A percentile compares a stretch with the other conserved stretches of the same genome.
Evolutionary conservation across 2,329 filamentous ascomycete genomes (phyloP).

Genomic region (Fusarium tanahbumbuense): DNA sequence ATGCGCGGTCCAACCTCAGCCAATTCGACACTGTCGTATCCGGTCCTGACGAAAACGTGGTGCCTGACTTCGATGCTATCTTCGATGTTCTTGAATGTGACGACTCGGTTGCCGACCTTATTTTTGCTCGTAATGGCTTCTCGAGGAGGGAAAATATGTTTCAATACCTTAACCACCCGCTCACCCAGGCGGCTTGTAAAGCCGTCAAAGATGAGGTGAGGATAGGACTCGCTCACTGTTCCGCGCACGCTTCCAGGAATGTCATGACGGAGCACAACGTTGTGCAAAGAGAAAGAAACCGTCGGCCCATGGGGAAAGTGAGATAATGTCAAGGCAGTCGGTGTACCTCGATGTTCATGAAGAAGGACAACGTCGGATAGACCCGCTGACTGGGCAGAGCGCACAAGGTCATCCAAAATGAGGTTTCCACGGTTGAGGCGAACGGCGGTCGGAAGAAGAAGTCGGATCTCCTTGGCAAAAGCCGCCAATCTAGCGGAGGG

Average conservation of each 20-base stretch:
- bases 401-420: slow-evolving; percentile 85
- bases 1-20: slow-evolving; percentile 92
- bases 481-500: slow-evolving; percentile 86
- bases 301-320: slow-evolving; percentile 90
- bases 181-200: slow-evolving; percentile 85
- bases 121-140: slow-evolving; percentile 76
- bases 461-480: slow-evolving; percentile 91
- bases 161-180: slow-evolving; percentile 88
- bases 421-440: slow-evolving; percentile 92
- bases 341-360: slow-evolving; percentile 92
- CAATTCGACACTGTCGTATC: slow-evolving; percentile 88
- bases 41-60: slow-evolving; percentile 90
- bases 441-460: slow-evolving; percentile 86
- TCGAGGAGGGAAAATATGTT: slow-evolving; percentile 92
- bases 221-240: slow-evolving; percentile 91
- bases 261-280: slow-evolving; percentile 91
- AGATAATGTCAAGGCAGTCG: slow-evolving; percentile 87
- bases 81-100: slow-evolving; percentile 94
- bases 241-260: slow-evolving; percentile 89
- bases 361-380: slow-evolving; percentile 87
- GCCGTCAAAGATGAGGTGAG: slow-evolving; percentile 94
- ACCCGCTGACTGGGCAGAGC: slow-evolving; percentile 81
- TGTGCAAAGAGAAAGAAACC: slow-evolving; percentile 85
- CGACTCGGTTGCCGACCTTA: slow-evolving; percentile 87
- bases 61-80: slow-evolving; percentile 90